Conservation (phyloP, 2,329 filamentous ascomycete genomes). For the Aspergillus ochraceus region DNA sequence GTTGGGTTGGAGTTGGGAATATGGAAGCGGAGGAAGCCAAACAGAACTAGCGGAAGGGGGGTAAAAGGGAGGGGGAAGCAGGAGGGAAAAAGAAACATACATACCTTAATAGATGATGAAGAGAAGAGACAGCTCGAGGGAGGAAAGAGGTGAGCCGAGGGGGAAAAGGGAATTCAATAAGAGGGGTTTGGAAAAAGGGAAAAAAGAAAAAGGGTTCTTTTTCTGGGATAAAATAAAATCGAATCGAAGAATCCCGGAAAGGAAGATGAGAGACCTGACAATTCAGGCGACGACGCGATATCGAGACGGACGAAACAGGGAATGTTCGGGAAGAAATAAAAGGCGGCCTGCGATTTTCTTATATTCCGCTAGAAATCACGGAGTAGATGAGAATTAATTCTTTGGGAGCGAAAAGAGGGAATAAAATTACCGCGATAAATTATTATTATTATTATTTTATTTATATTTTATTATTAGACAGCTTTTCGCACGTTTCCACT, state of each 20-base stretch:
- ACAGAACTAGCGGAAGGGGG: background rate
- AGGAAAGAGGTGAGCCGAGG: too few relatives aligned
- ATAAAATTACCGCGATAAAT: background rate
- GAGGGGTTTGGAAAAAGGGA: background rate
- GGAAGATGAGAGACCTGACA: background rate
- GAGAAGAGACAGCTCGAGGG: background rate
- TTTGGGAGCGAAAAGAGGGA: too few relatives aligned
- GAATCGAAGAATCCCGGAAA: too few relatives aligned
- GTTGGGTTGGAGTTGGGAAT: conserved; percentile 1
- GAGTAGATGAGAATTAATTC: too few relatives aligned
- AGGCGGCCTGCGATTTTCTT: too few relatives aligned
- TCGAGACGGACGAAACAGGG: conserved; percentile 1
- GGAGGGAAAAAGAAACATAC: background rate
- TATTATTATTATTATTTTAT: conserved; percentile 7
- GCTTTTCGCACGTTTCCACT: conserved; percentile 20
- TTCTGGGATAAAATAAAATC: too few relatives aligned
- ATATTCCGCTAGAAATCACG: too few relatives aligned
- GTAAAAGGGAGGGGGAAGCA: background rate
- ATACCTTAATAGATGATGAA: background rate
- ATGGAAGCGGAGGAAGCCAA: background rate
- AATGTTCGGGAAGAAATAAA: background rate
- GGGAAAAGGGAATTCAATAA: background rate
- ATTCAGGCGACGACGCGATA: background rate
- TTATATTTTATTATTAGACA: conserved; percentile 9
- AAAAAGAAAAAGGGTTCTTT: background rate